phyloP scores from a whole-genome alignment of 2,329 filamentous ascomycete species.

The Talaromyces sp. region DNA sequence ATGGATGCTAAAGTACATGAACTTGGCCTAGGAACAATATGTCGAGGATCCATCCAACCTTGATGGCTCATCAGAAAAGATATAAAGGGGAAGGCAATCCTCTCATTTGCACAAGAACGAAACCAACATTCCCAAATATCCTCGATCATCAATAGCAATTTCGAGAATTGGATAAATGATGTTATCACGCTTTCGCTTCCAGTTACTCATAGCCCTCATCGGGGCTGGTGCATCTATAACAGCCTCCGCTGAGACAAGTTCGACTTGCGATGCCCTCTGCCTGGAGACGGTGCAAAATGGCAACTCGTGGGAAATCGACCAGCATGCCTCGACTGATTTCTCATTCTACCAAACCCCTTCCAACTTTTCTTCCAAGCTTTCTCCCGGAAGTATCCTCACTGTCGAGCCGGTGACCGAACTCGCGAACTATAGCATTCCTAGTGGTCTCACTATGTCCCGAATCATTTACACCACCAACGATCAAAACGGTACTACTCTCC shows the following conservation, averaged over 20 bases:
- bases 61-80: neutral
- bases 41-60: neutral
- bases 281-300: neutral
- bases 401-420: conserved; percentile 4
- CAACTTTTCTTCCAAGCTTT: conserved; percentile 11
- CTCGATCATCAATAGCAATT: too few relatives aligned
- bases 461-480: conserved; percentile 48
- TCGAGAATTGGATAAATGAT: neutral
- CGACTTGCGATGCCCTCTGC: neutral
- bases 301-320: conserved; percentile 4
- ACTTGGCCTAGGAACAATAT: neutral
- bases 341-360: conserved; percentile 8
- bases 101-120: neutral
- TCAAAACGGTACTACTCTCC: conserved; percentile 46
- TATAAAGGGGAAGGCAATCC: neutral
- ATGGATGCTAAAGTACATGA: neutral
- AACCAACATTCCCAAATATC: neutral
- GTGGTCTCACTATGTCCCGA: conserved; percentile 38
- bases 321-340: conserved; percentile 9
- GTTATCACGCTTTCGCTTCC: neutral
- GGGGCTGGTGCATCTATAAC: neutral
- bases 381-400: conserved; percentile 6
- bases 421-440: conserved; percentile 10
- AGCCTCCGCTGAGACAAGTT: neutral
- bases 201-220: neutral